A percentile compares a stretch with the other conserved stretches of the same genome.
Evolutionary conservation across 2,329 filamentous ascomycete species (phyloP).

Genomic region (Fusarium transvaalense): DNA sequence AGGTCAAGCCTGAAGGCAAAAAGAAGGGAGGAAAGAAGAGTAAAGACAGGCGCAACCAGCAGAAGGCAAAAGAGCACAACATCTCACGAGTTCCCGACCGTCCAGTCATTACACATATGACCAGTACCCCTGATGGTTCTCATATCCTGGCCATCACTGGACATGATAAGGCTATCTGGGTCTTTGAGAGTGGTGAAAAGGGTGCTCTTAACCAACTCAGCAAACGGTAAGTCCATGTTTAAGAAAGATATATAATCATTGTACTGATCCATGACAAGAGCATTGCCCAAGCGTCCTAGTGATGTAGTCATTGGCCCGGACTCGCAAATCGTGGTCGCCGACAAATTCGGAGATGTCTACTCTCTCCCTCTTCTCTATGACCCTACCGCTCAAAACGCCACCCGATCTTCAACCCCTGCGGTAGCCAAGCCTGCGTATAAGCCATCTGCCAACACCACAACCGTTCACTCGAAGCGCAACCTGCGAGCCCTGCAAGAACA

Average conservation of each 20-base stretch:
- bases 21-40: constrained; percentile 50
- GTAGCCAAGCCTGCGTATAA: constrained; percentile 53
- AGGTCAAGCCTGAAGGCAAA: constrained; percentile 37
- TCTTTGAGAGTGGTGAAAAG: constrained; percentile 76
- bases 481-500: constrained; percentile 71
- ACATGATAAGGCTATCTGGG: constrained; percentile 92
- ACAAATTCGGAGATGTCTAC: constrained; percentile 99
- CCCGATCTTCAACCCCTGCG: constrained; percentile 30
- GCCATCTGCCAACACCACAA: constrained; percentile 68
- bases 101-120: constrained; percentile 77
- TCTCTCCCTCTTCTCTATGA: constrained; percentile 74
- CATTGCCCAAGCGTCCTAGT: constrained; percentile 91
- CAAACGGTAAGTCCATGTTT: constrained; percentile 67
- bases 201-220: constrained; percentile 76
- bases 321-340: constrained; percentile 81
- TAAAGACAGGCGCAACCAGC: constrained; percentile 48
- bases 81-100: constrained; percentile 59
- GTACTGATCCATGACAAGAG: constrained; percentile 61
- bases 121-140: constrained; percentile 71
- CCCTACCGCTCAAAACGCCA: constrained; percentile 28
- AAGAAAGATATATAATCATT: background rate
- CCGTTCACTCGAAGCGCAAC: constrained; percentile 75
- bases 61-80: constrained; percentile 35
- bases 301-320: constrained; percentile 78
- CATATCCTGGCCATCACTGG: constrained; percentile 83